A percentile compares a stretch with the other conserved stretches of the same genome.
Evolutionary conservation across 2,329 filamentous ascomycete species (phyloP).

Genomic region (Rugonectria rugulosa): DNA sequence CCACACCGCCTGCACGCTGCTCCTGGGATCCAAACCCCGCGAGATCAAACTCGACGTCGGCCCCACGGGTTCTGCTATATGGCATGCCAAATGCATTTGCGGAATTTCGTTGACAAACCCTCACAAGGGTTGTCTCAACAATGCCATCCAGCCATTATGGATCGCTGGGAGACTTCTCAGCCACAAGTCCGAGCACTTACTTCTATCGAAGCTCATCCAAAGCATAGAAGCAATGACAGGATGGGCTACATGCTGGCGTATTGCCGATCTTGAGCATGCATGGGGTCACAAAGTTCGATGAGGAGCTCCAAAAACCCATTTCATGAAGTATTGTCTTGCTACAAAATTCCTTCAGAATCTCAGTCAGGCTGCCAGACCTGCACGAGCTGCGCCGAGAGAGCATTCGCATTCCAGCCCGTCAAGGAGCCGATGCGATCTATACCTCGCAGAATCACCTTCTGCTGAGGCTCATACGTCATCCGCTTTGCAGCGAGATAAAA

Average conservation of each 20-base stretch:
- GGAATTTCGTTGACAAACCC: conserved; percentile 64
- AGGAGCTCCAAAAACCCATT: conserved; percentile 5
- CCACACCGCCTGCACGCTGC: conserved; percentile 61
- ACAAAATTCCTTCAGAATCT: conserved; percentile 1
- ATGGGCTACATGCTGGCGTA: conserved; percentile 62
- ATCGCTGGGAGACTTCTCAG: conserved; percentile 62
- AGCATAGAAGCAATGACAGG: conserved; percentile 60
- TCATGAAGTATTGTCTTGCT: conserved; percentile 1
- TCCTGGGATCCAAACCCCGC: conserved; percentile 54
- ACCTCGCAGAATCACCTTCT: conserved; percentile 49
- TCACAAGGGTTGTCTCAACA: conserved; percentile 63
- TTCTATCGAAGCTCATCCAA: conserved; percentile 53
- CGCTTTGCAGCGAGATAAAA: conserved; percentile 53
- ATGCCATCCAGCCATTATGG: conserved; percentile 65
- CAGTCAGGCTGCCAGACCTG: conserved; percentile 40
- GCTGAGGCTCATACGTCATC: conserved; percentile 59
- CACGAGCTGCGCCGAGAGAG: conserved; percentile 35
- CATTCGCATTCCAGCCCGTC: conserved; percentile 51
- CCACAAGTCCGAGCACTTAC: conserved; percentile 53
- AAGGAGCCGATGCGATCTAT: conserved; percentile 47
- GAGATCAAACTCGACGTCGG: conserved; percentile 34
- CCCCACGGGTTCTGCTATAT: conserved; percentile 51
- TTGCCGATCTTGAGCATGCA: conserved; percentile 55
- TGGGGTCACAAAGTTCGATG: conserved; percentile 48
- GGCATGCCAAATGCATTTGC: conserved; percentile 64